Percentiles rank a stretch among this genome's conserved stretches.
Conservation (phyloP, 2,329 filamentous ascomycete species). For the Ophiocordyceps sinensis region DNA sequence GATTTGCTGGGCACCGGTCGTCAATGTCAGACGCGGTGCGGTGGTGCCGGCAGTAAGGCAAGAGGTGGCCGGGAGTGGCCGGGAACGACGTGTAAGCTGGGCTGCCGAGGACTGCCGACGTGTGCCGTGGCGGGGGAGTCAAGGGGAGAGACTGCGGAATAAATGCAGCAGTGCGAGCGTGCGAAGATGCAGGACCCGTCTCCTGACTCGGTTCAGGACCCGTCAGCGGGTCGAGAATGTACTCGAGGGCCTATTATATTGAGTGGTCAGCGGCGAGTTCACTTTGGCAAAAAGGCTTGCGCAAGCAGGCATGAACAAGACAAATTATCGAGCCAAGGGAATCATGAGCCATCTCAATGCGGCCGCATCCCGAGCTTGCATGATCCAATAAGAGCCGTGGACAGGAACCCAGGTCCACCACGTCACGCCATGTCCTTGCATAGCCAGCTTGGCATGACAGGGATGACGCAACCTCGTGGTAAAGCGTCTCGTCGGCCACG, state of each 20-base stretch:
- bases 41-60: no score
- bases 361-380: not conserved
- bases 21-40: no score
- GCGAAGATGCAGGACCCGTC: constrained; percentile 47
- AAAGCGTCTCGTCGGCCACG: not conserved
- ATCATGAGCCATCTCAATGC: not conserved
- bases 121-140: not conserved
- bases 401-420: not conserved
- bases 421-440: not conserved
- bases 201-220: constrained; percentile 54
- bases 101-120: no score
- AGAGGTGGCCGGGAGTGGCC: no score
- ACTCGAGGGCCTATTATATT: constrained; percentile 46
- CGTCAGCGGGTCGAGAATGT: constrained; percentile 55
- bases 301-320: not conserved
- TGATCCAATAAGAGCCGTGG: no score
- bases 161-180: constrained; percentile 16
- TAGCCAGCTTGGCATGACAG: not conserved
- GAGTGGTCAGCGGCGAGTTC: not conserved
- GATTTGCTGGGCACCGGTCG: no score
- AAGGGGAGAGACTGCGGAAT: not conserved
- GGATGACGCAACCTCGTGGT: not conserved
- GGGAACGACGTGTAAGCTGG: no score
- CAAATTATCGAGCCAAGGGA: not conserved
- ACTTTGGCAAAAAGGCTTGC: not conserved